Conservation (phyloP, 2,329 filamentous ascomycete genomes). For the Diaporthe citri region DNA sequence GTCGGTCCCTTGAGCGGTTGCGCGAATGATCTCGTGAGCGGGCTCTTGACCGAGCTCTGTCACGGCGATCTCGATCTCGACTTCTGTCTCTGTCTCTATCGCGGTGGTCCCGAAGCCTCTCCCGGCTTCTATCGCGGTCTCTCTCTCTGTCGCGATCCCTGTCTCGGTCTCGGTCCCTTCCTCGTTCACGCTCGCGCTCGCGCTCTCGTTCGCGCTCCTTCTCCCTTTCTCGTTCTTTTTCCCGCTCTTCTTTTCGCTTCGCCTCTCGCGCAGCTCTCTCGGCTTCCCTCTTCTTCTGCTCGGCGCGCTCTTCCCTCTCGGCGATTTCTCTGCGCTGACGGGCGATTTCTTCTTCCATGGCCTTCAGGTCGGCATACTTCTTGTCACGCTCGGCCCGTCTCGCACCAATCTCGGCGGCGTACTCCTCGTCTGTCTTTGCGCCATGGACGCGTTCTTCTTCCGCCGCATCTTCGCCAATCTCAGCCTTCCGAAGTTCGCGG, state of each 20-base stretch:
- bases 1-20: constrained; percentile 49
- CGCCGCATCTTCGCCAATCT: constrained; percentile 78
- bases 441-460: constrained; percentile 74
- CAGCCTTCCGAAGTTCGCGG: constrained; percentile 74
- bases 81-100: constrained; percentile 35
- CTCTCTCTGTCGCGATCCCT: constrained; percentile 53
- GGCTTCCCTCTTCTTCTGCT: constrained; percentile 49
- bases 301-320: constrained; percentile 60
- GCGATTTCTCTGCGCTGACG: constrained; percentile 70
- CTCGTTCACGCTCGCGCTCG: constrained; percentile 66
- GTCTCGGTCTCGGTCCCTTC: constrained; percentile 56
- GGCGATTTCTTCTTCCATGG: constrained; percentile 71
- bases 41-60: constrained; percentile 48
- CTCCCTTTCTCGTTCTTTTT: constrained; percentile 58
- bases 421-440: constrained; percentile 80
- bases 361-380: constrained; percentile 70
- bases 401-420: constrained; percentile 74
- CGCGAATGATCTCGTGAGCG: constrained; percentile 48
- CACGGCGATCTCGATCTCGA: constrained; percentile 42
- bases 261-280: constrained; percentile 51
- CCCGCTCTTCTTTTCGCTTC: constrained; percentile 50
- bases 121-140: constrained; percentile 46
- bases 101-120: constrained; percentile 45
- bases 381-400: constrained; percentile 72
- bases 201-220: constrained; percentile 55